phyloP scores from a whole-genome alignment of 768 basidiomycete species.

The Hygrocybe coccinea region DNA sequence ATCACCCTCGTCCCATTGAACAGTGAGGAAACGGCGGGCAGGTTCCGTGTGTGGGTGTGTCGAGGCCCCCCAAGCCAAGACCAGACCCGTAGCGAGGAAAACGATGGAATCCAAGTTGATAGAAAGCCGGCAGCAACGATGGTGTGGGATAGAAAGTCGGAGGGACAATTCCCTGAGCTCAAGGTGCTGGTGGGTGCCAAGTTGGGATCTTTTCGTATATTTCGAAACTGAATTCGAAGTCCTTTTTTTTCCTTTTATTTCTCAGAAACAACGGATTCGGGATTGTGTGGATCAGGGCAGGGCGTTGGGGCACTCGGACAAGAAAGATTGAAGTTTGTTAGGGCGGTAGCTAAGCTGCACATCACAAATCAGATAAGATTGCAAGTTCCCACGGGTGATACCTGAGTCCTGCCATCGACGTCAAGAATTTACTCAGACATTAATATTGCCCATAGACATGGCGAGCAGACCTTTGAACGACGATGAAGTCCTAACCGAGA shows the following conservation, averaged over 20 bases:
- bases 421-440: too few relatives aligned
- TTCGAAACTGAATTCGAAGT: not conserved
- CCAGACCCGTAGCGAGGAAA: conserved; percentile 16
- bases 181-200: conserved; percentile 62
- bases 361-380: too few relatives aligned
- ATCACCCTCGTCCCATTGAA: conserved; percentile 73
- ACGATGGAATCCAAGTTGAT: conserved; percentile 9
- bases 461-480: conserved; percentile 81
- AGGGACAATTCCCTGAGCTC: conserved; percentile 90
- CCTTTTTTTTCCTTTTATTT: conserved; percentile 6
- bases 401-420: too few relatives aligned
- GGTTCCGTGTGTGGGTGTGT: conserved; percentile 87
- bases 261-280: conserved; percentile 83
- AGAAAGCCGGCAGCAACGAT: conserved; percentile 35
- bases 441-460: conserved; percentile 44
- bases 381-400: too few relatives aligned
- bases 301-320: conserved; percentile 87
- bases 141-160: conserved; percentile 86
- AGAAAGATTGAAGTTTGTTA: conserved; percentile 23
- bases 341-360: too few relatives aligned
- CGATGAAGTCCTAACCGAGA: conserved; percentile 91
- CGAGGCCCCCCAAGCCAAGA: conserved; percentile 1
- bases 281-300: conserved; percentile 77
- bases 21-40: conserved; percentile 77
- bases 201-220: not conserved